Conservation (phyloP, 805 yeast species). For the Starmerella lactis-condensi region DNA sequence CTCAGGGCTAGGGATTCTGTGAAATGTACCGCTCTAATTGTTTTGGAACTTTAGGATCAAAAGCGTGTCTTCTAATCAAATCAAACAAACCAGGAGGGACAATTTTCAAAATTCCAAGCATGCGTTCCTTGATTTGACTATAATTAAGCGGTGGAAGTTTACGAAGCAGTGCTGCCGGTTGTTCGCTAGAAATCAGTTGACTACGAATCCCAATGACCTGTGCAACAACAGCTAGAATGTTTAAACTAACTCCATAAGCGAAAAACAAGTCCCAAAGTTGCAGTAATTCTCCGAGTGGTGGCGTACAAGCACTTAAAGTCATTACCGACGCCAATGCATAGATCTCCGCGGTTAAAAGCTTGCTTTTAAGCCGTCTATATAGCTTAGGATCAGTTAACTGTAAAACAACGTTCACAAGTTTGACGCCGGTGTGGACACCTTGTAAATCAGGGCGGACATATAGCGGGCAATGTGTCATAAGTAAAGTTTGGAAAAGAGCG, state of each 20-base stretch:
- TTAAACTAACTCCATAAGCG: slow-evolving; percentile 82
- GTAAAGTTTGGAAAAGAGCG: slow-evolving; percentile 43
- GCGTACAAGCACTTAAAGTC: slow-evolving; percentile 76
- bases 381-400: slow-evolving; percentile 57
- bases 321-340: slow-evolving; percentile 59
- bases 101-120: slow-evolving; percentile 61
- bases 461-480: slow-evolving; percentile 50
- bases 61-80: slow-evolving; percentile 43
- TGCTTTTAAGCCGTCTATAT: slow-evolving; percentile 38
- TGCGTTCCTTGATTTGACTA: slow-evolving; percentile 53
- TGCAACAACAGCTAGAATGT: slow-evolving; percentile 66
- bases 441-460: slow-evolving; percentile 58
- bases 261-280: slow-evolving; percentile 78
- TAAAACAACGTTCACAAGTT: slow-evolving; percentile 55
- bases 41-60: slow-evolving; percentile 24
- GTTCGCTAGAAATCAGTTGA: slow-evolving; percentile 36
- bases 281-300: slow-evolving; percentile 57
- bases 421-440: slow-evolving; percentile 64
- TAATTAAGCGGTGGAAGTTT: slow-evolving; percentile 58
- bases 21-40: slow-evolving; percentile 8
- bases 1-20: background rate
- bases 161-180: slow-evolving; percentile 58
- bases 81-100: slow-evolving; percentile 51
- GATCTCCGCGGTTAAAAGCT: slow-evolving; percentile 60
- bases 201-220: slow-evolving; percentile 56